Evolutionary conservation across 1,139 yeast species (phyloP), one percentile per base, ranked within the genome.

Genomic region (Geotrichum armillariae): DNA sequence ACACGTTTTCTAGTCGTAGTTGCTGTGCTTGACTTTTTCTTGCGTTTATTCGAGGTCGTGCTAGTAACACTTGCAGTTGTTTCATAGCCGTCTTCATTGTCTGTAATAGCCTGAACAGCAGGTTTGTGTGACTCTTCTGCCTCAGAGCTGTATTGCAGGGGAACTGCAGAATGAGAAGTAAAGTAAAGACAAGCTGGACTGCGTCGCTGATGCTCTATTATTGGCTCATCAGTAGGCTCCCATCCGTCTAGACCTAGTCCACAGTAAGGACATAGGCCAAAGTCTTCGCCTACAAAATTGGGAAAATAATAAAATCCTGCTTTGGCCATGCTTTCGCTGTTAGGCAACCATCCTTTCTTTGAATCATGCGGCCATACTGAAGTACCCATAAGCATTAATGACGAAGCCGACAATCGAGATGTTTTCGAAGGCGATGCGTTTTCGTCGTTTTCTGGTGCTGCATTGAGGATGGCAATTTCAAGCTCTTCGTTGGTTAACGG

Each of bases 241-340:
- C 95, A 88, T 3, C 82, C 83, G 56, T 83, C 88, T 18, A 88
- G 70, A 1, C 82, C 73, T 17, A 82, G 70, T 6, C 78, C 82
- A 65, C 96, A 88, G 60, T 84, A 85, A 55, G 83, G 73, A 60
- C 96, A 88, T 11, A 77, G 73, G 0, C 80, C 86, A n/a, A 79
- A 68, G 62, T 86, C 95, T 56, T 83, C 87, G 5, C 66, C 70
- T 2, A 59, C 57, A 75, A 76, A 54, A 76, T 76, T 63, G 71
- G 95, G 95, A 12, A 79, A 73, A 65, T 75, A 86, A 61, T 74
- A 82, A 65, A 88, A 87, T 0, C 96, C 96, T 23, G 79, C 74
- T 32, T 74, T 75, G 1, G 89, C 87, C 75, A 84, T 69, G 17
- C 65, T 62, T 61, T 67, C 53, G 25, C 72, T 64, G 0, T 76